A percentile compares a stretch with the other conserved stretches of the same genome.
Evolutionary conservation across 192 early-diverging fungal species (phyloP).

Genomic region (Linnemannia hyalina): DNA sequence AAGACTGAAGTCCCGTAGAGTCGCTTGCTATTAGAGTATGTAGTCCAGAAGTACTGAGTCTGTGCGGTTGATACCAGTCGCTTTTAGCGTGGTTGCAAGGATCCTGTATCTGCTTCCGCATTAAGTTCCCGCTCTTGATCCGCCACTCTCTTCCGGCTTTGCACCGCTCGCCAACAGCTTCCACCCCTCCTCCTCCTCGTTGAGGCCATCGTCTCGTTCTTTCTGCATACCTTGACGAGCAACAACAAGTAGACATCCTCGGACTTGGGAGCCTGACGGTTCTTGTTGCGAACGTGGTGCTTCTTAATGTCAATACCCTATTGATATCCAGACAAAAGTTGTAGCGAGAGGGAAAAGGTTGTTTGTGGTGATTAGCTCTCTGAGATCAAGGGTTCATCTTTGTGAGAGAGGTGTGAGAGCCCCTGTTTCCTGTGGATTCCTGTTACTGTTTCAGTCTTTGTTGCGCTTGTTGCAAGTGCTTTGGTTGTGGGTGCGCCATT

Average conservation of each 20-base stretch:
- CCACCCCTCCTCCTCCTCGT: background rate
- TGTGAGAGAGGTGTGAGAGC: background rate
- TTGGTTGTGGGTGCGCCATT: background rate
- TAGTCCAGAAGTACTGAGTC: background rate
- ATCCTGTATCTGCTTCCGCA: background rate
- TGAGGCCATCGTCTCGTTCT: background rate
- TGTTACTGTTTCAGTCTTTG: background rate
- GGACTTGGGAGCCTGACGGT: constrained; percentile 90
- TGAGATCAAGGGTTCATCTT: constrained; percentile 27
- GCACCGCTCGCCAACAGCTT: background rate
- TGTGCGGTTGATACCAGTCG: no score
- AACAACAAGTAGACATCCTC: constrained; percentile 97
- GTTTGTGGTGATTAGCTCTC: constrained; percentile 25
- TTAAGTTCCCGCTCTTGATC: background rate
- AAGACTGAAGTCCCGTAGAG: background rate
- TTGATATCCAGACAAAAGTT: background rate
- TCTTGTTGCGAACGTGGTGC: constrained; percentile 97
- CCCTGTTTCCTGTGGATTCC: background rate
- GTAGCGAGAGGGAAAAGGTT: background rate
- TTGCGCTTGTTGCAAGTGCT: background rate
- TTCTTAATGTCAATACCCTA: constrained; percentile 99
- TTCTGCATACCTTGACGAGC: constrained; percentile 90
- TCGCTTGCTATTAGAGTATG: background rate
- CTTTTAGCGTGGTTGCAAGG: background rate
- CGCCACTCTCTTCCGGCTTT: background rate